Conservation (phyloP, 192 early-diverging fungal species). For the Irineochytrium annulatum region DNA sequence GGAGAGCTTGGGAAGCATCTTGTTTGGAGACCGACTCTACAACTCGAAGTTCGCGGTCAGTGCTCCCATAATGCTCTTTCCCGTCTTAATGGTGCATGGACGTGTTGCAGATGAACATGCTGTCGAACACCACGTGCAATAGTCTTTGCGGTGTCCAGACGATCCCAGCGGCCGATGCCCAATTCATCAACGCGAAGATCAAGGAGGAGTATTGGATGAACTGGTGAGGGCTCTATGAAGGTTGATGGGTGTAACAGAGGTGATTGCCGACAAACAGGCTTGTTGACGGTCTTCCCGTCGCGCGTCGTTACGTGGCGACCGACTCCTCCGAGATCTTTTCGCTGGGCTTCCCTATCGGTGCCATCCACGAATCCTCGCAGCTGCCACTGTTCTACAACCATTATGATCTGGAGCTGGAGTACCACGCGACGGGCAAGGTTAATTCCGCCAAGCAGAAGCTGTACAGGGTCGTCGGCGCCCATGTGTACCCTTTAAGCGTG, state of each 20-base stretch:
- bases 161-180: constrained; percentile 64
- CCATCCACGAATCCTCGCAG: constrained; percentile 19
- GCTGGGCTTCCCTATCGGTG: constrained; percentile 79
- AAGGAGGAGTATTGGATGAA: constrained; percentile 45
- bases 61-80: too few species aligned
- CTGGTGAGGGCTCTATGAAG: constrained; percentile 23
- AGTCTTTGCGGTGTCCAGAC: constrained; percentile 53
- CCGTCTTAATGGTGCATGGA: neutral
- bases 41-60: constrained; percentile 72
- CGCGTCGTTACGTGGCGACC: too few species aligned
- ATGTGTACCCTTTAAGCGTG: constrained; percentile 67
- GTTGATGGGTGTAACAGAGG: neutral
- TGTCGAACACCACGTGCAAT: constrained; percentile 52
- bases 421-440: constrained; percentile 51
- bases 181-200: constrained; percentile 79
- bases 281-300: constrained; percentile 86
- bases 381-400: too few species aligned
- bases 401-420: constrained; percentile 77
- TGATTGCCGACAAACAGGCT: constrained; percentile 45
- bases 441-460: too few species aligned
- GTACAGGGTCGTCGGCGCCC: constrained; percentile 83
- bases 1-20: constrained; percentile 84
- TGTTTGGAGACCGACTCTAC: constrained; percentile 93
- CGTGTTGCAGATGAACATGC: constrained; percentile 53
- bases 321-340: constrained; percentile 55